A percentile compares a stretch with the other conserved stretches of the same genome.
phyloP scores from a whole-genome alignment of 2,329 filamentous ascomycete genomes.

The Ophiostoma sp. region DNA sequence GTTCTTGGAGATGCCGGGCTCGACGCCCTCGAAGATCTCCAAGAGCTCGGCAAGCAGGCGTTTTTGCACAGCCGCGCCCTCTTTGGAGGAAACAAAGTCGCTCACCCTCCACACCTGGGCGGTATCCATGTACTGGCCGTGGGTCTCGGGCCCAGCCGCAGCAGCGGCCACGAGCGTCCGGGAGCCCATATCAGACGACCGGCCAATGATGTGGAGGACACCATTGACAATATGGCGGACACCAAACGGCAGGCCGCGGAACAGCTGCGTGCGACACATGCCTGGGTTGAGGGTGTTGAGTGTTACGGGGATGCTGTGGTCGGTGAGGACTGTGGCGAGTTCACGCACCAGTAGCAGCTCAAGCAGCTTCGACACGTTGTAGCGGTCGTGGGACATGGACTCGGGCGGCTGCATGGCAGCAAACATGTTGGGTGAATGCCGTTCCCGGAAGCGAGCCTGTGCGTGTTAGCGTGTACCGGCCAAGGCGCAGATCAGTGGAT shows the following conservation, averaged over 20 bases:
- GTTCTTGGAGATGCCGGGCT: slow-evolving; percentile 36
- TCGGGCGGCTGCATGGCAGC: slow-evolving; percentile 32
- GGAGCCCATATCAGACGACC: slow-evolving; percentile 38
- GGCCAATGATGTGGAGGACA: slow-evolving; percentile 31
- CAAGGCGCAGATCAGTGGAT: neutral
- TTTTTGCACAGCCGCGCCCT: slow-evolving; percentile 35
- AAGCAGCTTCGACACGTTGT: slow-evolving; percentile 36
- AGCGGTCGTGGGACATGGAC: slow-evolving; percentile 32
- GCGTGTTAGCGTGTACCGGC: neutral
- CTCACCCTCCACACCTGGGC: slow-evolving; percentile 32
- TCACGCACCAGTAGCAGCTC: slow-evolving; percentile 32
- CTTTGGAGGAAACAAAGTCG: slow-evolving; percentile 34
- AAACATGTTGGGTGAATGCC: slow-evolving; percentile 32
- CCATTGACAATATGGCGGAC: slow-evolving; percentile 27
- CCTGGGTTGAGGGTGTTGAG: slow-evolving; percentile 40
- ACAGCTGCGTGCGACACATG: slow-evolving; percentile 39
- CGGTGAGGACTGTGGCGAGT: slow-evolving; percentile 34
- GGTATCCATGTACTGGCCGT: slow-evolving; percentile 40
- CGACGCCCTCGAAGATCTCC: slow-evolving; percentile 39
- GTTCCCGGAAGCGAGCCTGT: slow-evolving; percentile 35
- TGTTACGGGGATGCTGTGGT: slow-evolving; percentile 33
- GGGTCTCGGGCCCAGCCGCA: slow-evolving; percentile 35
- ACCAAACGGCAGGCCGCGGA: slow-evolving; percentile 33
- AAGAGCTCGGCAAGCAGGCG: slow-evolving; percentile 41
- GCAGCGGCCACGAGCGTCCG: slow-evolving; percentile 38